These are phyloP conservation scores for Begonia fuchsioides DNA, from an alignment of 306 rosid species.

Conservation along the genomic window DNA sequence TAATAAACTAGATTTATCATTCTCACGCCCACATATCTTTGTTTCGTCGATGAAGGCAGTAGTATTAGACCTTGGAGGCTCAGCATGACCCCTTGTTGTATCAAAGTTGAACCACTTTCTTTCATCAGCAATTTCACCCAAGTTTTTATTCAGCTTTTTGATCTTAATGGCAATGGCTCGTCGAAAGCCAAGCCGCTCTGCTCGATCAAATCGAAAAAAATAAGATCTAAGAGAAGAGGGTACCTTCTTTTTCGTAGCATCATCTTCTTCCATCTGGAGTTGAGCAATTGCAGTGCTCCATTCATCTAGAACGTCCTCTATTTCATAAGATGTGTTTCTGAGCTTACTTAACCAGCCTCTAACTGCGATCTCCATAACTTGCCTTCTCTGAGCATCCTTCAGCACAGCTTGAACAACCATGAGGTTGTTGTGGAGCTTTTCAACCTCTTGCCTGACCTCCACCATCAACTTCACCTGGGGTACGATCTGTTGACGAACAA, in stretches of 20 bases:
- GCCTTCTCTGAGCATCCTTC: constrained; percentile 13
- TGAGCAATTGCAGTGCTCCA: constrained; percentile 1
- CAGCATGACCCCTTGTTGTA: not conserved
- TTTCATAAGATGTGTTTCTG: constrained; percentile 2
- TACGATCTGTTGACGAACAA: too few relatives aligned
- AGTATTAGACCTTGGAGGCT: constrained; percentile 1
- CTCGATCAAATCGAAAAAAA: not conserved
- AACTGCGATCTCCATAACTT: constrained; percentile 1
- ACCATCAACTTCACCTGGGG: not conserved
- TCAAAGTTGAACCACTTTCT: constrained; percentile 8
- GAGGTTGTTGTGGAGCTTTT: constrained; percentile 6
- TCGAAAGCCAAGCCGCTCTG: not conserved
- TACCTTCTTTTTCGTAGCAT: not conserved
- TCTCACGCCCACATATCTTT: constrained; percentile 9
- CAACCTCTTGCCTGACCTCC: constrained; percentile 9
- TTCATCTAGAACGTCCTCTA: constrained; percentile 14
- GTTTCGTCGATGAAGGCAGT: not conserved
- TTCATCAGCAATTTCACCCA: constrained; percentile 9
- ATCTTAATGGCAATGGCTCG: constrained; percentile 3
- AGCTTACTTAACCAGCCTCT: constrained; percentile 7
- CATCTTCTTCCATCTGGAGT: not conserved
- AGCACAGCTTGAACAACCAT: constrained; percentile 2
- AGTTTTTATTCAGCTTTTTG: constrained; percentile 3
- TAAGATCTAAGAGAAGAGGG: constrained; percentile 2
- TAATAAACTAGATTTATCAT: constrained; percentile 3